These are phyloP conservation scores for Termitomyces sp. DNA, from an alignment of 768 basidiomycete species.

Conservation along the genomic window DNA sequence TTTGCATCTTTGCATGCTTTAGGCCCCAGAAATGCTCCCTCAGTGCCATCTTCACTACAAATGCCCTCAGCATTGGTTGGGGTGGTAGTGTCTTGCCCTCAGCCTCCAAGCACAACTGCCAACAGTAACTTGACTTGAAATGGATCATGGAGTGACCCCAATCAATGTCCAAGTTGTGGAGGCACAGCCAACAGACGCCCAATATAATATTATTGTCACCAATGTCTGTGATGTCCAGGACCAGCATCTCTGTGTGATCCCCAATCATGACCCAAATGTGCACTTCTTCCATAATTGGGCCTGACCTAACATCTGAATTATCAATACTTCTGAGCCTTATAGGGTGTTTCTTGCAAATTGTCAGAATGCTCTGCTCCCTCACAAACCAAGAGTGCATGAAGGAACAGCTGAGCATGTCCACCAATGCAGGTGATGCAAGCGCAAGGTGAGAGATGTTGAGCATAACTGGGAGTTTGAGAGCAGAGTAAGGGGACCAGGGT, in stretches of 20 bases:
- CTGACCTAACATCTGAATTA: too few species aligned
- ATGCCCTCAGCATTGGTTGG: too few species aligned
- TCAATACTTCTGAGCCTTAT: too few species aligned
- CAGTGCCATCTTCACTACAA: not conserved
- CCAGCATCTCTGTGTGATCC: not conserved
- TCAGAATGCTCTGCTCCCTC: too few species aligned
- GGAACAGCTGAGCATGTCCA: not conserved
- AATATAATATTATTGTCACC: not conserved
- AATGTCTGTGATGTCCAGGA: not conserved
- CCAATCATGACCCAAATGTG: not conserved
- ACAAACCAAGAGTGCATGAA: not conserved
- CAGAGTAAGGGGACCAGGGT: too few species aligned
- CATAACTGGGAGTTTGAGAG: too few species aligned
- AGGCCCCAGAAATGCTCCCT: not conserved
- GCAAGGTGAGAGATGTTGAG: not conserved
- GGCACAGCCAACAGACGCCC: not conserved
- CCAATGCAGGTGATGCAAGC: not conserved
- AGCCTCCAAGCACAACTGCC: not conserved
- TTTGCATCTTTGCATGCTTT: not conserved
- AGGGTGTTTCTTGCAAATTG: too few species aligned
- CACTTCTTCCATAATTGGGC: not conserved
- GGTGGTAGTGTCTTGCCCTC: rapidly evolving
- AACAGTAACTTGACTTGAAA: not conserved
- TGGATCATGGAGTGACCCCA: not conserved
- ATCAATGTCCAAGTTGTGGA: not conserved